Evolutionary conservation across 2,329 filamentous ascomycete genomes (phyloP).

Genomic region (Cercospora nicotianae): DNA sequence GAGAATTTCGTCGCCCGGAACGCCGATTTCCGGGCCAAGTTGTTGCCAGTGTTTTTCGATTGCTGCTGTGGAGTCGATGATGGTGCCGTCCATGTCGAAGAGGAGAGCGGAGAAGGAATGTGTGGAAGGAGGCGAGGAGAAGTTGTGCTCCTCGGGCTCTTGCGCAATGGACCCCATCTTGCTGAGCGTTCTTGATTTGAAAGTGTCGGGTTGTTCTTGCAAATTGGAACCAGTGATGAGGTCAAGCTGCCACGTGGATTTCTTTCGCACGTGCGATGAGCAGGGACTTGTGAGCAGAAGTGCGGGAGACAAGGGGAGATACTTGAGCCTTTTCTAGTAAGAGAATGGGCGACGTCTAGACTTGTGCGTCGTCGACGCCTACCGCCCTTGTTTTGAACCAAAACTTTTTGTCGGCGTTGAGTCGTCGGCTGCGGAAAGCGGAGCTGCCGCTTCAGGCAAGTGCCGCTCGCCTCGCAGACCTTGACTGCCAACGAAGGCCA

Average conservation of each 20-base stretch:
- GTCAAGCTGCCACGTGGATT: background rate
- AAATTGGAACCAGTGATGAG: background rate
- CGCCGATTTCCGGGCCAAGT: slow-evolving; percentile 78
- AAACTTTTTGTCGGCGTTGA: background rate
- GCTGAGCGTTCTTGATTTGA: background rate
- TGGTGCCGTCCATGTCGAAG: slow-evolving; percentile 79
- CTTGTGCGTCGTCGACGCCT: background rate
- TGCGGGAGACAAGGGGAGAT: background rate
- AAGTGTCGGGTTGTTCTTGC: background rate
- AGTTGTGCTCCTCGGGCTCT: slow-evolving; percentile 30
- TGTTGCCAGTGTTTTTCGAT: slow-evolving; percentile 75
- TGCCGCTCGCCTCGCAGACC: background rate
- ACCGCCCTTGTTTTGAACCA: background rate
- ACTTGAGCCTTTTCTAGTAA: background rate
- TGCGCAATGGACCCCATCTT: slow-evolving; percentile 6
- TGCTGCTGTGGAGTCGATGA: slow-evolving; percentile 77
- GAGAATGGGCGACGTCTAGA: background rate
- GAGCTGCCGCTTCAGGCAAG: slow-evolving; percentile 3
- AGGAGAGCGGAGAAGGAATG: slow-evolving; percentile 52
- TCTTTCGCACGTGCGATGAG: background rate
- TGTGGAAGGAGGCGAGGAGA: slow-evolving; percentile 44
- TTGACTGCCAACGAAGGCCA: background rate
- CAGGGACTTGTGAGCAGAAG: background rate
- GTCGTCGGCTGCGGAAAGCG: background rate
- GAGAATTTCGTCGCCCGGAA: slow-evolving; percentile 76